A percentile compares a stretch with the other conserved stretches of the same genome.
These are phyloP conservation scores for Conringia planisiliqua DNA, from an alignment of 345 rosid species.

Conservation along the genomic window DNA sequence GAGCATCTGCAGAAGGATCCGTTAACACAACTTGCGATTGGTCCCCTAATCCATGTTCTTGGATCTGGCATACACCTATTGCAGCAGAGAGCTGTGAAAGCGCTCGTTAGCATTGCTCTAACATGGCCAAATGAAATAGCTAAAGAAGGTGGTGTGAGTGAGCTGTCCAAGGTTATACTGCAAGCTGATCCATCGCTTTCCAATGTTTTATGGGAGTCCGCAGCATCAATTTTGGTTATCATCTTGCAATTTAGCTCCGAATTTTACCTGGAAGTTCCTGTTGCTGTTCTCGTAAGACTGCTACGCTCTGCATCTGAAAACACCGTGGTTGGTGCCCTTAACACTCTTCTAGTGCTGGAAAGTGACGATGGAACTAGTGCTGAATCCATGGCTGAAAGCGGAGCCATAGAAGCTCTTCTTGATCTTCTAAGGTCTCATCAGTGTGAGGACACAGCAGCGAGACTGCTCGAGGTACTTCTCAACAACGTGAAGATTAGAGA, in stretches of 20 bases:
- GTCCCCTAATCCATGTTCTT: constrained; percentile 80
- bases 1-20: constrained; percentile 94
- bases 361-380: constrained; percentile 96
- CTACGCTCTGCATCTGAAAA: constrained; percentile 82
- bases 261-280: constrained; percentile 90
- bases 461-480: constrained; percentile 87
- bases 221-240: constrained; percentile 77
- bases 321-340: constrained; percentile 82
- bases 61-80: constrained; percentile 82
- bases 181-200: constrained; percentile 97
- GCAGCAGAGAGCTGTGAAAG: constrained; percentile 99
- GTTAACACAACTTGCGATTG: constrained; percentile 70
- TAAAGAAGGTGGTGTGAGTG: constrained; percentile 91
- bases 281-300: constrained; percentile 88
- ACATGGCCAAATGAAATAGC: constrained; percentile 96
- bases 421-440: constrained; percentile 95
- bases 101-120: constrained; percentile 85
- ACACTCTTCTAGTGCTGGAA: constrained; percentile 95
- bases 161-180: constrained; percentile 85
- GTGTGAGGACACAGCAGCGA: constrained; percentile 94
- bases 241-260: constrained; percentile 97
- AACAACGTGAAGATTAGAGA: constrained; percentile 97
- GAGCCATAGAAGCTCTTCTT: constrained; percentile 95
- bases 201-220: constrained; percentile 92
- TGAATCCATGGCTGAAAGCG: constrained; percentile 98